These are phyloP conservation scores for Friedmanniomyces endolithicus DNA, from an alignment of 495 filamentous ascomycete genomes.

Conservation along the genomic window DNA sequence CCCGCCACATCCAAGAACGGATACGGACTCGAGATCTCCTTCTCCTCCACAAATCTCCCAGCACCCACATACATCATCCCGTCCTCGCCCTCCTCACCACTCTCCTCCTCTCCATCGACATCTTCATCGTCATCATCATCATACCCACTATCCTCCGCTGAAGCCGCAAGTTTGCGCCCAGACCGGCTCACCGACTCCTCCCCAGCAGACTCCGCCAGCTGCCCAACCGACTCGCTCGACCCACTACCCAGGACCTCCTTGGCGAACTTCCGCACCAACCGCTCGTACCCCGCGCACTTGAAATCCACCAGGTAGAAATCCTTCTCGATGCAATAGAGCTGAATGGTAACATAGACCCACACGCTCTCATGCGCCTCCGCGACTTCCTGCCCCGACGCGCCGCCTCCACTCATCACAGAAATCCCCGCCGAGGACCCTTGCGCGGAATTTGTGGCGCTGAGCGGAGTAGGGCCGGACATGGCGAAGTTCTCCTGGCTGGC, in stretches of 20 bases:
- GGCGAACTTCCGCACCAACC: conserved; percentile 38
- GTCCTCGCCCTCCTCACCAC: conserved; percentile 22
- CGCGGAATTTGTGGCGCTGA: background rate
- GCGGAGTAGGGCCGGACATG: conserved; percentile 6
- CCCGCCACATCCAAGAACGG: conserved; percentile 67
- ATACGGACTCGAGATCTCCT: conserved; percentile 63
- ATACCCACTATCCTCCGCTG: background rate
- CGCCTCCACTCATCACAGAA: background rate
- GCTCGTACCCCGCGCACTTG: conserved; percentile 97
- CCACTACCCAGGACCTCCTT: conserved; percentile 19
- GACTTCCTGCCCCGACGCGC: background rate
- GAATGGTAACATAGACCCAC: conserved; percentile 84
- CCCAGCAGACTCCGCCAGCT: background rate
- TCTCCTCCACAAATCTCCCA: conserved; percentile 41
- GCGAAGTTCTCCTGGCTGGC: conserved; percentile 31
- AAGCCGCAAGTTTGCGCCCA: too few relatives aligned
- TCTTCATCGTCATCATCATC: conserved; percentile 24
- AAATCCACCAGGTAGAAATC: conserved; percentile 95
- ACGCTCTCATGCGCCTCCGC: conserved; percentile 38
- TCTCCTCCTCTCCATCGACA: conserved; percentile 24
- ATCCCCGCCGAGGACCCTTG: background rate
- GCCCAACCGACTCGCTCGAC: background rate
- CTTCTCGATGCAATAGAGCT: conserved; percentile 89
- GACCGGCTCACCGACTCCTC: background rate
- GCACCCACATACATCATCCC: conserved; percentile 30